These are phyloP conservation scores for Apiospora pterosperma DNA, from an alignment of 2,329 filamentous ascomycete species.

Conservation along the genomic window DNA sequence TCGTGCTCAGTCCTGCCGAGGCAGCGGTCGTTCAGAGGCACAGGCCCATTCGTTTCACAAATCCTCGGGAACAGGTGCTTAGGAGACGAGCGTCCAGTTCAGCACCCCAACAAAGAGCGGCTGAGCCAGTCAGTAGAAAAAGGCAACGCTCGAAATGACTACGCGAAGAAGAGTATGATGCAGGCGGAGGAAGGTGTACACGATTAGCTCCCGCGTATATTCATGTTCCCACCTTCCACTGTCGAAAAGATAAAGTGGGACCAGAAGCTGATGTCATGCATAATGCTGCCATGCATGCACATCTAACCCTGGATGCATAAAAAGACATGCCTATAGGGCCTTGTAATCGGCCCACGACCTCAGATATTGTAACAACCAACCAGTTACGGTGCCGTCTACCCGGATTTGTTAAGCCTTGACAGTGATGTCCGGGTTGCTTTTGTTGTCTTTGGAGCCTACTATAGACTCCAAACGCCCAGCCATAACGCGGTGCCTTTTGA, in stretches of 20 bases:
- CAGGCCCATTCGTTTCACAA: neutral
- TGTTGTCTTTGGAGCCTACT: conserved; percentile 49
- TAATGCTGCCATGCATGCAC: neutral
- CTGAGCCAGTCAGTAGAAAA: neutral
- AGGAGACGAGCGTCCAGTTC: neutral
- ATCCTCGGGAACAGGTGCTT: neutral
- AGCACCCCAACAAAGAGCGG: neutral
- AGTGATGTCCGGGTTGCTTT: conserved; percentile 13
- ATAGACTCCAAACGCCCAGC: conserved; percentile 74
- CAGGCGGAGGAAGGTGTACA: neutral
- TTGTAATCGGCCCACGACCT: neutral
- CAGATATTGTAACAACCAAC: neutral
- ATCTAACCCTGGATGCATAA: neutral
- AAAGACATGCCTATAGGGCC: neutral
- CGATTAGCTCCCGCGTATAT: too few relatives aligned
- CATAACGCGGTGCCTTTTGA: conserved; percentile 81
- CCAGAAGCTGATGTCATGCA: neutral
- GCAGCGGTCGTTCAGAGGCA: conserved; percentile 2
- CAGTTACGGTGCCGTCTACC: neutral
- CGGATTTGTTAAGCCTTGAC: conserved; percentile 11
- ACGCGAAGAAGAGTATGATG: neutral
- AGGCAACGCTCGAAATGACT: neutral
- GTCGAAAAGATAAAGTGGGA: neutral
- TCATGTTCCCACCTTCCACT: neutral
- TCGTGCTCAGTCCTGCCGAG: conserved; percentile 8